phyloP scores from a whole-genome alignment of 2,329 filamentous ascomycete genomes.

The Fusarium denticulatum region DNA sequence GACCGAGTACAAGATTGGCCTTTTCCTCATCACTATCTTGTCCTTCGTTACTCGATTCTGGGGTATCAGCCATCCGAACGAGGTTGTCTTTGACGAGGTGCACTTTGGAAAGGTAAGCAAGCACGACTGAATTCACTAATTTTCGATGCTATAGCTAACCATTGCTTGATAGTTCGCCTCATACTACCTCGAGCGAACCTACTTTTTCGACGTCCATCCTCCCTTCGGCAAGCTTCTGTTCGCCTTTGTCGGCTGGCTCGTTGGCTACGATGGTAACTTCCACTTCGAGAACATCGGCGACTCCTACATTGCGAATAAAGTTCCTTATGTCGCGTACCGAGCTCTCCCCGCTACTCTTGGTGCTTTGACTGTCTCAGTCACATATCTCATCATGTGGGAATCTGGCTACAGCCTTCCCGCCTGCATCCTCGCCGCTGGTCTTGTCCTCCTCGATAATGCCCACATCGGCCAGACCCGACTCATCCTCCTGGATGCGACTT shows the following conservation, averaged over 20 bases:
- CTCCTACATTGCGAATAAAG: conserved; percentile 96
- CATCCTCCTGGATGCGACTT: conserved; percentile 92
- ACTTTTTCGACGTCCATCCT: conserved; percentile 99
- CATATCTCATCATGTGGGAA: conserved; percentile 99
- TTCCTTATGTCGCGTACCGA: conserved; percentile 96
- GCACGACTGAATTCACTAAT: conserved; percentile 36
- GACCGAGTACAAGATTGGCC: conserved; percentile 84
- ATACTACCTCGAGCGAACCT: conserved; percentile 92
- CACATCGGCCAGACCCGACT: conserved; percentile 96
- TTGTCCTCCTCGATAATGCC: conserved; percentile 95
- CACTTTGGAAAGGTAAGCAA: conserved; percentile 95
- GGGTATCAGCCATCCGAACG: conserved; percentile 92
- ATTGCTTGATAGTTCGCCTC: conserved; percentile 68
- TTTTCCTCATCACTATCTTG: conserved; percentile 79
- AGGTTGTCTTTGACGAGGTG: conserved; percentile 99
- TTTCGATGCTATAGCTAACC: conserved; percentile 20
- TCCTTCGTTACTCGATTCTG: conserved; percentile 95
- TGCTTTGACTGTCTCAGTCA: conserved; percentile 90
- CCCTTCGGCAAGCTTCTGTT: conserved; percentile 98
- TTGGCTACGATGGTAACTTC: conserved; percentile 96
- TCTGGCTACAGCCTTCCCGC: conserved; percentile 96
- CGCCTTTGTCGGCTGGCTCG: conserved; percentile 95
- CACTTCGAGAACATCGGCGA: conserved; percentile 99
- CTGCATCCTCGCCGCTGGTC: conserved; percentile 83
- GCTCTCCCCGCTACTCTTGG: conserved; percentile 92